These are phyloP conservation scores for Saccharomyces hybrid DNA, from an alignment of 1,139 yeast genomes.

Conservation along the genomic window DNA sequence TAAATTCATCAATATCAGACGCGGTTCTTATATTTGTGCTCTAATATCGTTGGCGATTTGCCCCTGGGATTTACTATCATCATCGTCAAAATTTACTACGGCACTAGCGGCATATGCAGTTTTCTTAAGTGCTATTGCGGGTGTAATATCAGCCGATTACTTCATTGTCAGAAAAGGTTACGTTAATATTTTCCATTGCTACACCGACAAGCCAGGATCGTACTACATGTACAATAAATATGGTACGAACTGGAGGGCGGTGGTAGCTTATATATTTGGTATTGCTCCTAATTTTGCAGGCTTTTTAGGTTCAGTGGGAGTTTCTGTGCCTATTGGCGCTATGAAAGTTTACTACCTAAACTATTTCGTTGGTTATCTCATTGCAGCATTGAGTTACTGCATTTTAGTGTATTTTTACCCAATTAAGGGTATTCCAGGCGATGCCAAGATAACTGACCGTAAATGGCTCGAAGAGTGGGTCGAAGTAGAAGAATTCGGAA, in stretches of 20 bases:
- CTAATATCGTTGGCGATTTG: constrained; percentile 65
- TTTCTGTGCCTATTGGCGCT: constrained; percentile 67
- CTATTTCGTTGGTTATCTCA: constrained; percentile 66
- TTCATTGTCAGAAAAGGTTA: constrained; percentile 67
- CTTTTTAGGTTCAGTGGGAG: constrained; percentile 69
- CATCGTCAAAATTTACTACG: constrained; percentile 73
- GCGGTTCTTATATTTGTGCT: constrained; percentile 80
- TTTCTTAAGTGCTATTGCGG: constrained; percentile 79
- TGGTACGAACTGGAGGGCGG: constrained; percentile 81
- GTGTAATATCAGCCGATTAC: constrained; percentile 74
- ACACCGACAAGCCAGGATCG: constrained; percentile 36
- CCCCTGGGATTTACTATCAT: constrained; percentile 79
- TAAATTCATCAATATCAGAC: constrained; percentile 68
- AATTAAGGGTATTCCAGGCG: constrained; percentile 46
- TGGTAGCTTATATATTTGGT: constrained; percentile 62
- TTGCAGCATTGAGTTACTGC: constrained; percentile 47
- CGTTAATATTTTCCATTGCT: constrained; percentile 57
- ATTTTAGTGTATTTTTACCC: constrained; percentile 49
- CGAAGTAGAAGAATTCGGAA: constrained; percentile 48
- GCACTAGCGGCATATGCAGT: constrained; percentile 81
- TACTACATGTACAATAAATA: constrained; percentile 52
- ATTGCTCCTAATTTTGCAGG: constrained; percentile 81
- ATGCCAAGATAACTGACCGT: constrained; percentile 35
- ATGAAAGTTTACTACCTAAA: constrained; percentile 61
- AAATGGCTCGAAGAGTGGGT: constrained; percentile 51